Conservation (phyloP, 176 grass and related monocot species). For the Thalia dealbata region DNA sequence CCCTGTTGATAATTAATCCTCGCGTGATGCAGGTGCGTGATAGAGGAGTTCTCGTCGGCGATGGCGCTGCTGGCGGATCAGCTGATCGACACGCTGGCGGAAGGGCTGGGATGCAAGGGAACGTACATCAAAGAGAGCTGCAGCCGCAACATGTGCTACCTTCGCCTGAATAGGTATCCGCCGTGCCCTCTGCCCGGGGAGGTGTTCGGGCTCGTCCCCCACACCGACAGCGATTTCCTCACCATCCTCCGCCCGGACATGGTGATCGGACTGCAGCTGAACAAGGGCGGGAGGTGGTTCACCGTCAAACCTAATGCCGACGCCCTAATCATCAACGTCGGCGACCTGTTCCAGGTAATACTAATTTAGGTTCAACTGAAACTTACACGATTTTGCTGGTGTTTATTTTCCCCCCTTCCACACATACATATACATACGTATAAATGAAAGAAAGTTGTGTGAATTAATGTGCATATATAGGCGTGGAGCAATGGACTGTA, state of each 20-base stretch:
- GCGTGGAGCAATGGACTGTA: conserved; percentile 93
- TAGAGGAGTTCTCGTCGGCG: conserved; percentile 33
- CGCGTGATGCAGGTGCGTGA: conserved; percentile 40
- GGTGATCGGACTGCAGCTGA: conserved; percentile 62
- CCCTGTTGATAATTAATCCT: too few species aligned
- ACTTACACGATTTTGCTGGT: too few species aligned
- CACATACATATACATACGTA: too few species aligned
- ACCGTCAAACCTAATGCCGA: conserved; percentile 63
- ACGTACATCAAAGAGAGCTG: conserved; percentile 46
- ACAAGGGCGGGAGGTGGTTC: conserved; percentile 52
- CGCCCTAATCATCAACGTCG: conserved; percentile 80
- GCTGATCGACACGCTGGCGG: conserved; percentile 47
- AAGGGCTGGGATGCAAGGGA: conserved; percentile 26
- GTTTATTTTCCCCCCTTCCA: too few species aligned
- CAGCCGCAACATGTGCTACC: conserved; percentile 60
- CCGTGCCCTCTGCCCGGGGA: conserved; percentile 45
- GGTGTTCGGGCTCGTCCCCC: conserved; percentile 69
- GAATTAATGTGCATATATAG: conserved; percentile 27
- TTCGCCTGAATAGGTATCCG: conserved; percentile 83
- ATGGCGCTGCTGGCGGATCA: conserved; percentile 49
- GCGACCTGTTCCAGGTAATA: conserved; percentile 83
- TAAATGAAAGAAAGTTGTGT: too few species aligned
- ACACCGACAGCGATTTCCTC: conserved; percentile 93
- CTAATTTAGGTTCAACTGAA: background rate
- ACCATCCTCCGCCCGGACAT: conserved; percentile 62